These are phyloP conservation scores for Boletus edulis DNA, from an alignment of 768 basidiomycete species.

Conservation along the genomic window DNA sequence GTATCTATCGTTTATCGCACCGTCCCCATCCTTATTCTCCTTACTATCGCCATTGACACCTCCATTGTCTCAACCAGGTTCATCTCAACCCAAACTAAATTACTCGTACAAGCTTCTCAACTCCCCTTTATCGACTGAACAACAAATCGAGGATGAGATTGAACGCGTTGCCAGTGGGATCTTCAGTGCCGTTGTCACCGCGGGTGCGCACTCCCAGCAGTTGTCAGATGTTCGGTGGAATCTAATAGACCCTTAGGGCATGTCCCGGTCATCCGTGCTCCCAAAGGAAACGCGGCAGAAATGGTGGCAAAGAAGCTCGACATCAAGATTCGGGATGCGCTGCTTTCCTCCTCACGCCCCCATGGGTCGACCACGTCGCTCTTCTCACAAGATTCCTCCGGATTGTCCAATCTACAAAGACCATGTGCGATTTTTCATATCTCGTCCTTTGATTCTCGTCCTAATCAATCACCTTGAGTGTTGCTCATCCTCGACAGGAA, in stretches of 20 bases:
- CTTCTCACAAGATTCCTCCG: conserved; percentile 79
- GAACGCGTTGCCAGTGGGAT: conserved; percentile 88
- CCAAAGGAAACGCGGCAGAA: conserved; percentile 95
- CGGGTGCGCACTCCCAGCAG: conserved; percentile 50
- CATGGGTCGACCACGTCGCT: conserved; percentile 55
- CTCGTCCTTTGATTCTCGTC: background rate
- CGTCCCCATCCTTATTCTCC: conserved; percentile 91
- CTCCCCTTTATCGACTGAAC: conserved; percentile 85
- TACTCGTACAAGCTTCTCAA: conserved; percentile 87
- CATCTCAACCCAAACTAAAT: conserved; percentile 36
- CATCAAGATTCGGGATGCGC: conserved; percentile 82
- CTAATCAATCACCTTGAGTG: conserved; percentile 47
- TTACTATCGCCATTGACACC: conserved; percentile 62
- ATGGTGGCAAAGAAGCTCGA: conserved; percentile 99
- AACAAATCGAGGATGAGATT: conserved; percentile 89
- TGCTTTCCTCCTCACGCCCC: conserved; percentile 67
- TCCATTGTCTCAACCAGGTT: conserved; percentile 31
- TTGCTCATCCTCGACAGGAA: conserved; percentile 93
- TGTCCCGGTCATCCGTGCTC: conserved; percentile 92
- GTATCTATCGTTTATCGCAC: conserved; percentile 94
- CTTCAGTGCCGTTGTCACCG: conserved; percentile 87
- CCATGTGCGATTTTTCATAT: conserved; percentile 56
- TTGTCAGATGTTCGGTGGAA: background rate
- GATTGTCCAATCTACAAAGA: conserved; percentile 81
- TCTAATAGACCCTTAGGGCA: conserved; percentile 52